Conservation (phyloP, 2,329 filamentous ascomycete species). For the Aurifilum marmelostoma region DNA sequence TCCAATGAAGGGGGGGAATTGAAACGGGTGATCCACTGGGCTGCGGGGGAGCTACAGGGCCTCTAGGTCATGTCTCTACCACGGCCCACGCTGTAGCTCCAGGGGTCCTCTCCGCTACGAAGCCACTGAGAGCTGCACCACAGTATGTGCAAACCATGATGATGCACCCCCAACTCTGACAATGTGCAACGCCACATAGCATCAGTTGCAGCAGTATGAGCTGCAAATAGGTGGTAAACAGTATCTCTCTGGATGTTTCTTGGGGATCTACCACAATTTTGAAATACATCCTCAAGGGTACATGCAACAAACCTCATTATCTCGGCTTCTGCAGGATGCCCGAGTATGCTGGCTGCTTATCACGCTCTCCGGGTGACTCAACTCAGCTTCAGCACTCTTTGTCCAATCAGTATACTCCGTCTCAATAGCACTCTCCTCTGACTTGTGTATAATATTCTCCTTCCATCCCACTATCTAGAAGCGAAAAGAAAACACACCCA, state of each 20-base stretch:
- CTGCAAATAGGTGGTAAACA: too few relatives aligned
- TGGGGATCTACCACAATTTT: too few relatives aligned
- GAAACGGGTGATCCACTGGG: background rate
- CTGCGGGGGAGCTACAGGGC: background rate
- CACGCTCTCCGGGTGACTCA: background rate
- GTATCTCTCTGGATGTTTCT: too few relatives aligned
- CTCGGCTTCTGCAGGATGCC: background rate
- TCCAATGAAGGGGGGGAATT: slow-evolving; percentile 5
- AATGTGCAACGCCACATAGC: too few relatives aligned
- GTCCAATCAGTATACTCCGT: background rate
- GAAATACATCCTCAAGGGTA: too few relatives aligned
- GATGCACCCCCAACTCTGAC: too few relatives aligned
- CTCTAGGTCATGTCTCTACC: background rate
- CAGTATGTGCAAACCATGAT: too few relatives aligned
- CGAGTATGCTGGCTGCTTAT: background rate
- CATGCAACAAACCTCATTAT: too few relatives aligned
- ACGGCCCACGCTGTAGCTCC: background rate
- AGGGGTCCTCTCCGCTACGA: background rate
- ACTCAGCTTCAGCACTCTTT: background rate
- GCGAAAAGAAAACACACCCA: background rate
- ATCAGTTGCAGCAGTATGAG: too few relatives aligned
- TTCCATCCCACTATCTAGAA: background rate
- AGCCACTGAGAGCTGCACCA: too few relatives aligned
- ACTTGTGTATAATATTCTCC: background rate
- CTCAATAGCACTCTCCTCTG: background rate